Evolutionary conservation across 192 early-diverging fungal genomes (phyloP).

Genomic region (Chytriomyces sp.): DNA sequence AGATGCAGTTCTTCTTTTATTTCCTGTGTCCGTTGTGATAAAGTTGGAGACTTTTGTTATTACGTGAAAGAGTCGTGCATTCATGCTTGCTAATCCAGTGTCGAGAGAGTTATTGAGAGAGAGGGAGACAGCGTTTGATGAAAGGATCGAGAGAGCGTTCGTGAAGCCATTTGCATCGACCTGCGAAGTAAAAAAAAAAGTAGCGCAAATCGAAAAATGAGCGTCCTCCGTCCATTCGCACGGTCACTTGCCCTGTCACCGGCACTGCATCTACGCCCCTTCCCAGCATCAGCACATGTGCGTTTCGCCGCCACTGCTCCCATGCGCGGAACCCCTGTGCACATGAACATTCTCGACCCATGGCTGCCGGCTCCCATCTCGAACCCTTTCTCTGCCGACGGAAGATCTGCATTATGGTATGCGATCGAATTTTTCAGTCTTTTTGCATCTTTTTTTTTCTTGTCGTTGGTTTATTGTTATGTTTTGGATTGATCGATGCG

Average conservation of each 20-base stretch:
- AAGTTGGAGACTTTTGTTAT: no score
- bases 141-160: no score
- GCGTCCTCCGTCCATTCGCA: neutral
- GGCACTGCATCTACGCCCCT: neutral
- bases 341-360: constrained; percentile 34
- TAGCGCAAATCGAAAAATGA: neutral
- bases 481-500: no score
- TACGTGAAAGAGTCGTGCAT: no score
- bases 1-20: no score
- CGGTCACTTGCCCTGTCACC: neutral
- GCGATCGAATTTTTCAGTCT: neutral
- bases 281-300: neutral
- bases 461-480: neutral
- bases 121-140: no score
- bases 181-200: neutral
- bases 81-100: no score
- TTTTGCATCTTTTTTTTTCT: neutral
- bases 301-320: neutral
- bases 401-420: neutral
- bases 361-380: constrained; percentile 12
- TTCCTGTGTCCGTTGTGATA: no score
- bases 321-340: constrained; percentile 24
- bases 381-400: constrained; percentile 5
- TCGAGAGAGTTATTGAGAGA: no score
- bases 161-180: neutral